Conservation (phyloP, 1,284 basidiomycete genomes). For the Fomitopsis schrenkii region DNA sequence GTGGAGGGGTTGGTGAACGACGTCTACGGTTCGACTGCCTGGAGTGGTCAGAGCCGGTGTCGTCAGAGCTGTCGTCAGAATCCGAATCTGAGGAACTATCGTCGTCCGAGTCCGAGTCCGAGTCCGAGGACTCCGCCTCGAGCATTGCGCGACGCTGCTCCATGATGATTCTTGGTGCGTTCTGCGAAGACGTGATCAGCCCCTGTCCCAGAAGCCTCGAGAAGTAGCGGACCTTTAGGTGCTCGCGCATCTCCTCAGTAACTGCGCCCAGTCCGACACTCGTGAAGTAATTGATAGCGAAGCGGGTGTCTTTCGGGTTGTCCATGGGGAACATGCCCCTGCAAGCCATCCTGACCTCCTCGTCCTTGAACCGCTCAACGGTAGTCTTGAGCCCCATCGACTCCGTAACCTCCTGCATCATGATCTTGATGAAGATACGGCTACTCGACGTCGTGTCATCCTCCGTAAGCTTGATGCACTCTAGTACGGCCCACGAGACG, state of each 20-base stretch:
- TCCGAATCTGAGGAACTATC: conserved; percentile 38
- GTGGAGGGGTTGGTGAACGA: conserved; percentile 28
- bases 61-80: conserved; percentile 24
- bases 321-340: conserved; percentile 92
- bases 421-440: conserved; percentile 97
- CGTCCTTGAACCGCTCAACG: conserved; percentile 83
- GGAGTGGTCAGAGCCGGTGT: conserved; percentile 28
- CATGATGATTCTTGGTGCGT: conserved; percentile 88
- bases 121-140: conserved; percentile 69
- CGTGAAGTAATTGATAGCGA: conserved; percentile 98
- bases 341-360: conserved; percentile 74
- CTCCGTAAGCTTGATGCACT: conserved; percentile 90
- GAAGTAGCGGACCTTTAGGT: conserved; percentile 68
- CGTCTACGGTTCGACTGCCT: conserved; percentile 25
- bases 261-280: conserved; percentile 87
- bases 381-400: conserved; percentile 85
- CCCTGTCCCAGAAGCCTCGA: background rate
- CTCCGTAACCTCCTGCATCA: conserved; percentile 94
- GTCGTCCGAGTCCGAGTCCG: conserved; percentile 41
- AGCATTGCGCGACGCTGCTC: conserved; percentile 87
- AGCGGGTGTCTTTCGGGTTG: conserved; percentile 94
- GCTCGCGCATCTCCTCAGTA: conserved; percentile 96
- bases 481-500: conserved; percentile 86
- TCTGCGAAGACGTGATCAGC: conserved; percentile 40
- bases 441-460: conserved; percentile 96